Base-by-base conservation (phyloP, 2,329 filamentous ascomycete genomes). In the Dactylellina drechsleri region DNA sequence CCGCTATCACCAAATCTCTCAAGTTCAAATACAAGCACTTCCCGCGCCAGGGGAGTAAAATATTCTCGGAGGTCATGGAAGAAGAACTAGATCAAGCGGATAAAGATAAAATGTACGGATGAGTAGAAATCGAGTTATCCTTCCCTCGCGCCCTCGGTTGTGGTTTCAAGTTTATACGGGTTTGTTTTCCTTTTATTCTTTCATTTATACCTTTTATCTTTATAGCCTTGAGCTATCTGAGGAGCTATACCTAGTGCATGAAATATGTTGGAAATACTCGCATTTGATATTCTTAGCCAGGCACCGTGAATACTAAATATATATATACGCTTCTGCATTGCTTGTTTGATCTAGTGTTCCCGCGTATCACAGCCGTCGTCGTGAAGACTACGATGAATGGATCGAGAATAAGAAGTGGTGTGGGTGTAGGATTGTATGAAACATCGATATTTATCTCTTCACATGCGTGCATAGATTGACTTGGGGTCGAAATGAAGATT, bases 11-110 rank as follows among this genome's bases (percentile, higher is more conserved):
- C 10, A 52, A 47, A 15, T 77, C 74, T 18, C 70, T 70, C 36
- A 64, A 26, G 20, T 66, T 56, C 31, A 20, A 41, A 13, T 79
- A 78, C 52, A 77, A 53, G 16, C 77, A 79, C 54, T 78, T 79
- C 59, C 77, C 78, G 3, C 66, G 64, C 2, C 64, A 58, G 2
- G 78, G 76, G 4, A 77, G 77, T 45, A 82, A 82, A 77, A 80
- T 80, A 2, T 83, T 84, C 73, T 80, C 80, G 23, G 81, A 81
- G 73, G 81, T 83, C 15, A 66, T 80, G 16, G 79, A 81, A 20
- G 82, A 82, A 75, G 81, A 82, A 78, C 79, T 81, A 77, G 79
- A 71, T 18, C 56, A 65, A n/a, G 64, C 53, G n/a, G 71, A 75
- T 50, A 75, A 75, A 50, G 71, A 75, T 65, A 75, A 58, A 64